These are phyloP conservation scores for Tricholoma sp. DNA, from an alignment of 768 basidiomycete species.

Conservation along the genomic window DNA sequence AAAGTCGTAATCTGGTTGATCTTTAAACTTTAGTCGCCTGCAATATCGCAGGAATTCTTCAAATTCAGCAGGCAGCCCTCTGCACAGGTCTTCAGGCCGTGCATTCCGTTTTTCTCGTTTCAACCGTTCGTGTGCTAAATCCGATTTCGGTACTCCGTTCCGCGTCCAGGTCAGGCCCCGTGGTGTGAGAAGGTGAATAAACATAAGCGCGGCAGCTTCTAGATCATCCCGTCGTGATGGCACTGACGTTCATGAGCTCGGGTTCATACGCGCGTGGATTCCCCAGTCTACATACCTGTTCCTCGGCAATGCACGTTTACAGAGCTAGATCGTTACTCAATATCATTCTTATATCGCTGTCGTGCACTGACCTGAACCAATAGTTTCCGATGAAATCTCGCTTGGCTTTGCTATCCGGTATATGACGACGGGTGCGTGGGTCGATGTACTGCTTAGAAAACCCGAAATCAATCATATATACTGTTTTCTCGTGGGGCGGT, in stretches of 20 bases:
- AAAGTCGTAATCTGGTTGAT: slow-evolving; percentile 57
- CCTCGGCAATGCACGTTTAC: slow-evolving; percentile 74
- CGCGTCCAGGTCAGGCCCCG: slow-evolving; percentile 75
- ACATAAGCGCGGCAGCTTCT: slow-evolving; percentile 72
- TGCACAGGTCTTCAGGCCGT: slow-evolving; percentile 61
- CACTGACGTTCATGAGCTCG: slow-evolving; percentile 35
- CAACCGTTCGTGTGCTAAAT: slow-evolving; percentile 54
- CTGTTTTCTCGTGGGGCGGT: slow-evolving; percentile 47
- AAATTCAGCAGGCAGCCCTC: slow-evolving; percentile 63
- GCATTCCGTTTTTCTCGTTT: slow-evolving; percentile 61
- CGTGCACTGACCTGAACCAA: slow-evolving; percentile 57
- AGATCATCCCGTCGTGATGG: slow-evolving; percentile 77
- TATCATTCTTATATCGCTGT: neutral
- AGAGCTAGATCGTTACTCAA: slow-evolving; percentile 33
- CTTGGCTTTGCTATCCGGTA: slow-evolving; percentile 60
- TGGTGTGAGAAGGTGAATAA: slow-evolving; percentile 75
- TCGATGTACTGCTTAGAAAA: slow-evolving; percentile 79
- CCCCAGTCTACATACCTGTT: slow-evolving; percentile 42
- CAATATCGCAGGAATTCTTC: slow-evolving; percentile 76
- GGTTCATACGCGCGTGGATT: slow-evolving; percentile 1
- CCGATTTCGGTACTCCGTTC: slow-evolving; percentile 72
- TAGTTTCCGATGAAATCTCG: slow-evolving; percentile 82
- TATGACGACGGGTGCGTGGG: slow-evolving; percentile 57
- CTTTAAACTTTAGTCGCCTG: slow-evolving; percentile 61
- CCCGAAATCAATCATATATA: slow-evolving; percentile 86